phyloP scores from a whole-genome alignment of 352 stramenopile species.

The Discostella stelligera region DNA sequence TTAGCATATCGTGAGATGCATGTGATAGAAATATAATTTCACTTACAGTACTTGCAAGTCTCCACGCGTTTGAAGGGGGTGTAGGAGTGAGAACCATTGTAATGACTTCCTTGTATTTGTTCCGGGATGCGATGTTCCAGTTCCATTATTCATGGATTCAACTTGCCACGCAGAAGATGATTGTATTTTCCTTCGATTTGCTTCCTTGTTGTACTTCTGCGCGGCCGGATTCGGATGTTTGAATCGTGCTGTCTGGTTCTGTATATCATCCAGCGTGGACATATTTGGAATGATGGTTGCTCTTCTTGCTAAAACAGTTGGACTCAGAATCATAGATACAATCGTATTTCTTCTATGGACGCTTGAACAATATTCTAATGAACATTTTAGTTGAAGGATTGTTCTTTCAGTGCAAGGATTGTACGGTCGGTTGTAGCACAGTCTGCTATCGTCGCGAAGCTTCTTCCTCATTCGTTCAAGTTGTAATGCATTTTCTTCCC shows the following conservation, averaged over 20 bases:
- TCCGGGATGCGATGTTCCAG: background rate
- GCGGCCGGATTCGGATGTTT: background rate
- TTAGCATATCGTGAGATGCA: constrained; percentile 2
- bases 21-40: background rate
- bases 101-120: background rate
- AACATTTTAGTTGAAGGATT: constrained; percentile 23
- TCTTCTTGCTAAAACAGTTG: constrained; percentile 27
- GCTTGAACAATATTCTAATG: constrained; percentile 31
- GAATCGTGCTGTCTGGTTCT: constrained; percentile 13
- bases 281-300: constrained; percentile 21
- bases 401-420: constrained; percentile 36
- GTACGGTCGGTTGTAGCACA: background rate
- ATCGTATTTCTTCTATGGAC: constrained; percentile 23
- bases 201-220: no score
- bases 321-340: constrained; percentile 23
- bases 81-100: constrained; percentile 43
- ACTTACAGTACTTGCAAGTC: background rate
- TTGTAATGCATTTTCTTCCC: background rate
- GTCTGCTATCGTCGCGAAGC: constrained; percentile 1
- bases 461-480: constrained; percentile 19
- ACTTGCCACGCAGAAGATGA: background rate
- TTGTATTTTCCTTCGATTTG: background rate
- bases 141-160: background rate
- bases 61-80: constrained; percentile 17
- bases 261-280: constrained; percentile 26